A percentile compares a stretch with the other conserved stretches of the same genome.
Conservation (phyloP, 495 filamentous ascomycete species). For the Podospora appendiculata region DNA sequence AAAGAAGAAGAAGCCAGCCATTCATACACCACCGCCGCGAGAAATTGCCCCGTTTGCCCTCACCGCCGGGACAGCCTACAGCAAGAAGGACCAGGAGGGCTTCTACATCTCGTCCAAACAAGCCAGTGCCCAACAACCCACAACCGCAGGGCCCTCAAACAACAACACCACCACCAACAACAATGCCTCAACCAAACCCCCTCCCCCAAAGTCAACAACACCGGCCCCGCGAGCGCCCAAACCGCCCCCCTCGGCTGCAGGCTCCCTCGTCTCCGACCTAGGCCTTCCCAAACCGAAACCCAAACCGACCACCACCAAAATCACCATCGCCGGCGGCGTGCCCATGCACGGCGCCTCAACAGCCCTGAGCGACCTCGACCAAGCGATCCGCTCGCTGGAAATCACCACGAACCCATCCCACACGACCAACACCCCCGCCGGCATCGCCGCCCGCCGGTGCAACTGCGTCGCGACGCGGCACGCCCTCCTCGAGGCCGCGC, state of each 20-base stretch:
- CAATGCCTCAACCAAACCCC: conserved; percentile 1
- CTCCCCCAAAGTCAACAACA: conserved; percentile 24
- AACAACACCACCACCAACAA: background rate
- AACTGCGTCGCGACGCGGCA: conserved; percentile 81
- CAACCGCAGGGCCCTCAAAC: conserved; percentile 22
- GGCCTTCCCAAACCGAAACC: conserved; percentile 52
- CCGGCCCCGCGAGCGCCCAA: conserved; percentile 34
- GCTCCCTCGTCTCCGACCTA: conserved; percentile 71
- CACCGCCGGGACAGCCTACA: conserved; percentile 29
- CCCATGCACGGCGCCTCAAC: conserved; percentile 72
- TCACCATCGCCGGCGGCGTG: conserved; percentile 61
- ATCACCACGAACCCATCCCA: conserved; percentile 78
- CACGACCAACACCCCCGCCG: conserved; percentile 28
- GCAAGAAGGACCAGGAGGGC: conserved; percentile 32
- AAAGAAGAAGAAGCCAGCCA: conserved; percentile 53
- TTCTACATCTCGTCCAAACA: conserved; percentile 31
- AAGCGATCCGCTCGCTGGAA: conserved; percentile 85
- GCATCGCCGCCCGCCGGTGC: conserved; percentile 55
- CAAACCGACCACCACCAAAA: conserved; percentile 39
- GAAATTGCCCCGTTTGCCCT: conserved; percentile 49
- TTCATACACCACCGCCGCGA: conserved; percentile 57
- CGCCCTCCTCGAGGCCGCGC: conserved; percentile 74
- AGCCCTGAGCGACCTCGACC: conserved; percentile 74
- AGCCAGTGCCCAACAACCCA: conserved; percentile 1
- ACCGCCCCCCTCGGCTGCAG: conserved; percentile 60